phyloP scores from a whole-genome alignment of 2,329 filamentous ascomycete species.

The Zymoseptoria pseudotritici region DNA sequence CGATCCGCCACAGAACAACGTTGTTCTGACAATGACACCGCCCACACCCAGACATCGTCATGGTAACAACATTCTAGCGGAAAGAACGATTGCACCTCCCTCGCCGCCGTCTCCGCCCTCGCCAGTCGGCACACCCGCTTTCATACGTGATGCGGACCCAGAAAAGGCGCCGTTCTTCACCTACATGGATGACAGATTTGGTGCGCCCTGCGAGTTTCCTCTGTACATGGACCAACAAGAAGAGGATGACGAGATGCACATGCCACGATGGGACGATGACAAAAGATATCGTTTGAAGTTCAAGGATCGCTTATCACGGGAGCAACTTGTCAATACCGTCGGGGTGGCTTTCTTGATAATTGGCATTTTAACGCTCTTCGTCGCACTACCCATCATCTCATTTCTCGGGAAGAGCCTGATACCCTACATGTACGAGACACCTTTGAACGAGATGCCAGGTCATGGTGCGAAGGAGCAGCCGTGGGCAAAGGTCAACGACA shows the following conservation, averaged over 20 bases:
- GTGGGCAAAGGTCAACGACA: conserved; percentile 44
- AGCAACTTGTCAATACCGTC: conserved; percentile 37
- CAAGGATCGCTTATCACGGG: conserved; percentile 40
- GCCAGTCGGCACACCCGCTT: conserved; percentile 18
- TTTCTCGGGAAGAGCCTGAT: conserved; percentile 36
- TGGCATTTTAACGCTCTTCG: conserved; percentile 44
- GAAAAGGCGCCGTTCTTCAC: conserved; percentile 33
- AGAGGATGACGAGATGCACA: conserved; percentile 48
- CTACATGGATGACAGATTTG: conserved; percentile 42
- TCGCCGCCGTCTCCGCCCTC: conserved; percentile 6
- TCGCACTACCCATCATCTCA: conserved; percentile 45
- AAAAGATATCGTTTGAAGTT: conserved; percentile 35
- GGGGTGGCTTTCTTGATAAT: conserved; percentile 40
- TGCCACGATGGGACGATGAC: conserved; percentile 46
- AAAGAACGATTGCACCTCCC: conserved; percentile 3
- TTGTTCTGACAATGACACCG: conserved; percentile 14
- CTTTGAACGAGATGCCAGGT: conserved; percentile 33
- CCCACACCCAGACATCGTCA: conserved; percentile 3
- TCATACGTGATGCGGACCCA: conserved; percentile 26
- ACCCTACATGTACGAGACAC: conserved; percentile 34
- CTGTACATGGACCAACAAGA: conserved; percentile 46
- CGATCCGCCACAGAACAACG: conserved; percentile 14
- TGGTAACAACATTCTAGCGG: neutral
- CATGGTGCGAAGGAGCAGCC: conserved; percentile 20
- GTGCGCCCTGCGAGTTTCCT: conserved; percentile 38